These are phyloP conservation scores for Lumnitzera racemosa DNA, from an alignment of 345 rosid genomes.

Conservation along the genomic window DNA sequence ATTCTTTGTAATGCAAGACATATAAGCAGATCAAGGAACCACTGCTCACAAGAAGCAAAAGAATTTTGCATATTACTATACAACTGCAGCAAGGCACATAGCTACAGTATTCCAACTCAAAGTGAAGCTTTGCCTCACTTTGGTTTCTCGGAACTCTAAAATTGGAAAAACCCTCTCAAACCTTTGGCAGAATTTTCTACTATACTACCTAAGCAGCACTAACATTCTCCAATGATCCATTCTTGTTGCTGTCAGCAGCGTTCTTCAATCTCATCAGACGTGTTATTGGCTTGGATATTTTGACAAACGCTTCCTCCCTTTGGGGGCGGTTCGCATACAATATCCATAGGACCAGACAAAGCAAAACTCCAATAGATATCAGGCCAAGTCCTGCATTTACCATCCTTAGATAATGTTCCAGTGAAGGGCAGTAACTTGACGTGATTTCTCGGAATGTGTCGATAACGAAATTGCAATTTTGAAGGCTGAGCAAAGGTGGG, in stretches of 20 bases:
- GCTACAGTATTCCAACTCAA: conserved; percentile 19
- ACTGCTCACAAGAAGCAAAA: no score
- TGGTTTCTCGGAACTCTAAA: conserved; percentile 17
- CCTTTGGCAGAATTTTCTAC: not conserved
- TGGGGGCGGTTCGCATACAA: conserved; percentile 95
- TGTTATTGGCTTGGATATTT: conserved; percentile 21
- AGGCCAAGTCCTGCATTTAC: conserved; percentile 81
- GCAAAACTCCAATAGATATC: conserved; percentile 78
- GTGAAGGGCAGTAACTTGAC: conserved; percentile 56
- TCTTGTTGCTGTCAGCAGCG: conserved; percentile 1
- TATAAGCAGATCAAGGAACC: no score
- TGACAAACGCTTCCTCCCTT: conserved; percentile 97
- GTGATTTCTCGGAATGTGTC: conserved; percentile 72
- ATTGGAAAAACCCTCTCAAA: not conserved
- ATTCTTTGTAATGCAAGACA: no score
- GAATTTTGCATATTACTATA: conserved; percentile 1
- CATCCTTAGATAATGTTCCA: conserved; percentile 59
- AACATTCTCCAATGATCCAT: not conserved
- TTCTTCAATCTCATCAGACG: conserved; percentile 7
- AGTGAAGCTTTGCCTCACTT: conserved; percentile 48
- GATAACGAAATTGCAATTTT: conserved; percentile 79
- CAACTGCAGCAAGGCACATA: conserved; percentile 3
- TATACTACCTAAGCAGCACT: conserved; percentile 22
- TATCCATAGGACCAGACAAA: conserved; percentile 86
- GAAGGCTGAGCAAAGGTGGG: conserved; percentile 79